Evolutionary conservation across 306 rosid genomes (phyloP).

Genomic region (Rosa multiflora): DNA sequence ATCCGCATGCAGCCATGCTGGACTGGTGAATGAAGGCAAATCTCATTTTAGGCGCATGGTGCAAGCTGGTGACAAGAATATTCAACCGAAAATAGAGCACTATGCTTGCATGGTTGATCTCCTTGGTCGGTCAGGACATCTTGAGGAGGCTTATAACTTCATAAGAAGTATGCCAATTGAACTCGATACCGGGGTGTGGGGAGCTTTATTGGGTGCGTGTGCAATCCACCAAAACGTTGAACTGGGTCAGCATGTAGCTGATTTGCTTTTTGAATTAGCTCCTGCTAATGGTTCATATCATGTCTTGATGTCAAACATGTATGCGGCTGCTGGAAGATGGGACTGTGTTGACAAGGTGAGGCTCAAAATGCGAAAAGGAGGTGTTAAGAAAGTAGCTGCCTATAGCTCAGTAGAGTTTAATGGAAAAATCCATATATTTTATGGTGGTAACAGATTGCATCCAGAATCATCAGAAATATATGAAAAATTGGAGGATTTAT

Average conservation of each 20-base stretch:
- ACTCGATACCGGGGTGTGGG: constrained; percentile 49
- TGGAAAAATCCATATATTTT: constrained; percentile 31
- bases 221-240: constrained; percentile 33
- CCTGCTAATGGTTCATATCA: constrained; percentile 37
- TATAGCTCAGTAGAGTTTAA: constrained; percentile 43
- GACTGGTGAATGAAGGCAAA: constrained; percentile 40
- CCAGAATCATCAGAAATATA: constrained; percentile 29
- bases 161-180: constrained; percentile 42
- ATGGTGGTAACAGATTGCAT: constrained; percentile 38
- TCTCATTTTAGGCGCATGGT: constrained; percentile 34
- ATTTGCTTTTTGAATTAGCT: constrained; percentile 28
- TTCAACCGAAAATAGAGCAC: constrained; percentile 38
- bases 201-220: constrained; percentile 46
- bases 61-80: constrained; percentile 21
- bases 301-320: constrained; percentile 38
- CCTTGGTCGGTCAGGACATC: constrained; percentile 45
- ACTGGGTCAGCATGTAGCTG: constrained; percentile 40
- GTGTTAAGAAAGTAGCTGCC: constrained; percentile 40
- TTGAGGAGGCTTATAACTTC: constrained; percentile 41
- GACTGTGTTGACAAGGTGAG: constrained; percentile 36
- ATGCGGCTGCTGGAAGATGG: constrained; percentile 57
- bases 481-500: constrained; percentile 30
- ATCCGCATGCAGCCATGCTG: constrained; percentile 49
- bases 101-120: constrained; percentile 55
- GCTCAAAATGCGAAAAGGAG: constrained; percentile 40